Percentiles rank a stretch among this genome's conserved stretches.
These are phyloP conservation scores for Dujonia santamariae DNA, from an alignment of 1,139 yeast genomes.

Conservation along the genomic window DNA sequence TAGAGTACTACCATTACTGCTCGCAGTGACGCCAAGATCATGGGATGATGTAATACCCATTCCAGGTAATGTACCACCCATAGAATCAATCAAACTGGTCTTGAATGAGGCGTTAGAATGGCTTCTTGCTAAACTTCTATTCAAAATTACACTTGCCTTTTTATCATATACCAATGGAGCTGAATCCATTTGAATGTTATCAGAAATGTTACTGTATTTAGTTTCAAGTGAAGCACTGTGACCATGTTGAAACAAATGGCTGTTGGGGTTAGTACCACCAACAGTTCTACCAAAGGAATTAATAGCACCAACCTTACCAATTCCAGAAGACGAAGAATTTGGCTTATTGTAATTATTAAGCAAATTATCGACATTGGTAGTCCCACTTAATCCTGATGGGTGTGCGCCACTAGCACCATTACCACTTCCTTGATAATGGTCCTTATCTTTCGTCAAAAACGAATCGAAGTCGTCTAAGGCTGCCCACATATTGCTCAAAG, in stretches of 20 bases:
- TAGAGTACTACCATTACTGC: constrained; percentile 12
- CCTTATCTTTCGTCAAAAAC: constrained; percentile 75
- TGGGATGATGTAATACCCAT: too few species aligned
- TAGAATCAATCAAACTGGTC: constrained; percentile 66
- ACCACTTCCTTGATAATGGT: constrained; percentile 15
- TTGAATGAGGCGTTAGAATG: constrained; percentile 77
- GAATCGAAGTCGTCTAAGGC: constrained; percentile 93
- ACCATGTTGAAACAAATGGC: constrained; percentile 24
- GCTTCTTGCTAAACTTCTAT: constrained; percentile 71
- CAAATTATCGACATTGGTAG: constrained; percentile 15
- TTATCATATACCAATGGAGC: constrained; percentile 80
- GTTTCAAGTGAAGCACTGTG: constrained; percentile 55
- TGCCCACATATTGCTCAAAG: constrained; percentile 92
- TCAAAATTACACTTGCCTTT: constrained; percentile 72
- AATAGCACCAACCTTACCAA: constrained; percentile 12
- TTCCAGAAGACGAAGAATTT: too few species aligned
- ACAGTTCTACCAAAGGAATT: constrained; percentile 4
- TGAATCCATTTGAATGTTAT: constrained; percentile 56
- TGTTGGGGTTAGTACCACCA: constrained; percentile 1
- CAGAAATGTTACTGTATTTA: constrained; percentile 27
- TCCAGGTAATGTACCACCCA: constrained; percentile 33
- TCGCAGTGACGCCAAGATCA: too few species aligned
- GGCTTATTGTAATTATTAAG: too few species aligned
- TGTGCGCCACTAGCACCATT: constrained; percentile 6
- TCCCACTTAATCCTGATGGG: constrained; percentile 1